Base-by-base conservation (phyloP, 129 eudicot species). In the Tagetes patula region DNA sequence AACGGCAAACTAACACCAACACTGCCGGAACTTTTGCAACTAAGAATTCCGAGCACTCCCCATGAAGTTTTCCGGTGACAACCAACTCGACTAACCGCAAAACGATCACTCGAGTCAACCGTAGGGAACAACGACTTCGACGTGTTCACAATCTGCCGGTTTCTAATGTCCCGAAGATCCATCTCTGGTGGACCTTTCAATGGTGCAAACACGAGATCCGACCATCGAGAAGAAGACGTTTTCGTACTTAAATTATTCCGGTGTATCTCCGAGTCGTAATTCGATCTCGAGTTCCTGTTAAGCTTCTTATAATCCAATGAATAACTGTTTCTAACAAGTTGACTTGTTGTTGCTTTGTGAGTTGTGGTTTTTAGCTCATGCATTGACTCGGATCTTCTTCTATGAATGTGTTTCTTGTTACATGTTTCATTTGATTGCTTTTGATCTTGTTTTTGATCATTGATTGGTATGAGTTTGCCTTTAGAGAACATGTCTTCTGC, bases 401-500 rank as follows among this genome's bases (percentile, higher is more conserved):
- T 75, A 27, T 76, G 70, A 11, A 70, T 54, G 77, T 43, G 31
- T 34, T 11, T 10, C 5, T 2, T 1, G 49, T n/a, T 6, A 41
- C 62, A 61, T 1, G 38, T 42, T 72, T 72, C 67, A 14, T 9
- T 31, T 73, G 37, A 9, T 30, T 27, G 43, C 34, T 30, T 6
- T 80, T 30, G 49, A 45, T 61, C 20, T 68, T 9, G 31, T 45
- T 30, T 11, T 2, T 27, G 81, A 53, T 70, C 71, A 45, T 85
- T 76, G 30, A 65, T 81, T 8, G 94, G 94, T 5, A 90, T 63
- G 72, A 90, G 89, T 46, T 80, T 85, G 33, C 96, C 94, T n/a
- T 85, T 71, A 14, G 69, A 66, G 27, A 90, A 81, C 48, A 90
- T 87, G 80, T 90, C 96, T 68, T 90, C 96, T 42, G 96, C 96